phyloP scores from a whole-genome alignment of 2,329 filamentous ascomycete genomes.

The Fusarium coicis region DNA sequence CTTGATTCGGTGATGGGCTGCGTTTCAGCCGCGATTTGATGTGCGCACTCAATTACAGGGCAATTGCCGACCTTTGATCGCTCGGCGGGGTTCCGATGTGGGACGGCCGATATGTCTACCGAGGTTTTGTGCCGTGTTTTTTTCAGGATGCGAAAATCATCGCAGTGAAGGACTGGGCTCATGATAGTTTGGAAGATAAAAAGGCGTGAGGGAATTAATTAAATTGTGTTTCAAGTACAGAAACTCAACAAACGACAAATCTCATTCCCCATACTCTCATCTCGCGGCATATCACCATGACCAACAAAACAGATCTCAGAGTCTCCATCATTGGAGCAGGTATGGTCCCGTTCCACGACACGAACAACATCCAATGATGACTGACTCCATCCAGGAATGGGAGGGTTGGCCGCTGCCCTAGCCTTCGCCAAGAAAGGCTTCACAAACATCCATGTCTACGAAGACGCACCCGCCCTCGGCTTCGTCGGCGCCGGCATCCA shows the following conservation, averaged over 20 bases:
- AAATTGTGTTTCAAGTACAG: not conserved
- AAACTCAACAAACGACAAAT: fast-evolving
- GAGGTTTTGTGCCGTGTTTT: not conserved
- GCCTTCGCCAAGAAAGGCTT: slow-evolving; percentile 29
- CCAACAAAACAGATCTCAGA: not conserved
- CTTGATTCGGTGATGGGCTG: not conserved
- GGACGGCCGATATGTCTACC: not conserved
- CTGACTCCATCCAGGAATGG: slow-evolving; percentile 11
- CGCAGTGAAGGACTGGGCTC: fast-evolving
- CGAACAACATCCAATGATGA: not conserved
- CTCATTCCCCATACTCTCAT: not conserved
- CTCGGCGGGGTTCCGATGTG: not conserved
- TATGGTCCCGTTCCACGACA: not conserved
- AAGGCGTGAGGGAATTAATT: not conserved
- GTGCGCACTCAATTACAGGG: not conserved
- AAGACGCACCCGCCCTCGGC: slow-evolving; percentile 19
- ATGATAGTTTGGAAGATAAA: fast-evolving
- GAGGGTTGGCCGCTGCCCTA: slow-evolving; percentile 19
- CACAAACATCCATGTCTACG: slow-evolving; percentile 22
- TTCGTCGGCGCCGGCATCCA: slow-evolving; percentile 32
- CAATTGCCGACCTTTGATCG: not conserved
- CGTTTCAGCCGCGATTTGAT: not conserved
- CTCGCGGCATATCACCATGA: not conserved
- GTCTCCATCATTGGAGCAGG: slow-evolving; percentile 22
- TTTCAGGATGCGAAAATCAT: not conserved